phyloP scores from a whole-genome alignment of 2,329 filamentous ascomycete species.

The Hysterium pulicare region DNA sequence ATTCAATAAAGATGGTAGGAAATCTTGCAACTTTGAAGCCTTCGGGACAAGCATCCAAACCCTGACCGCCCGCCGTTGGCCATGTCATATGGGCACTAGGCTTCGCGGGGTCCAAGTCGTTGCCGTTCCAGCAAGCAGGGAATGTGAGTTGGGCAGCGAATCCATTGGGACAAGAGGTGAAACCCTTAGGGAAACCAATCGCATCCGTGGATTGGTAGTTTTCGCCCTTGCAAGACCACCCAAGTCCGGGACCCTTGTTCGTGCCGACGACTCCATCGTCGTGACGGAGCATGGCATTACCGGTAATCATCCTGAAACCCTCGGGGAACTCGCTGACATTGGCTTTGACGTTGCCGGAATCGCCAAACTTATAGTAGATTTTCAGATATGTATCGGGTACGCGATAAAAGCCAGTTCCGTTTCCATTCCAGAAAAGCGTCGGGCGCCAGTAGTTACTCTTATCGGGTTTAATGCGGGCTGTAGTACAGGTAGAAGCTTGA shows the following conservation, averaged over 20 bases:
- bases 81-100: constrained; percentile 41
- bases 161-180: constrained; percentile 35
- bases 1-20: constrained; percentile 39
- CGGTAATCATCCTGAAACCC: constrained; percentile 37
- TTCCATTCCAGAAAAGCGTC: constrained; percentile 35
- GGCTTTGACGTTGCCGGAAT: constrained; percentile 26
- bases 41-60: constrained; percentile 31
- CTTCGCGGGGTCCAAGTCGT: constrained; percentile 28
- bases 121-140: constrained; percentile 38
- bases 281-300: constrained; percentile 26
- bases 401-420: constrained; percentile 32
- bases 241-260: constrained; percentile 26
- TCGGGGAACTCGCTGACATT: constrained; percentile 36
- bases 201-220: constrained; percentile 20
- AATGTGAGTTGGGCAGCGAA: constrained; percentile 35
- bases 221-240: constrained; percentile 31
- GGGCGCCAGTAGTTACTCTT: constrained; percentile 40
- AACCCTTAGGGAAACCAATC: constrained; percentile 35
- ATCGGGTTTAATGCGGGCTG: constrained; percentile 36
- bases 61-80: constrained; percentile 23
- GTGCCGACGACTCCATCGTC: constrained; percentile 14
- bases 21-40: constrained; percentile 30
- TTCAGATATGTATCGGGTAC: constrained; percentile 35
- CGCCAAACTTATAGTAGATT: constrained; percentile 39
- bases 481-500: constrained; percentile 32